phyloP scores from a whole-genome alignment of 2,329 filamentous ascomycete genomes.

The Phialemonium atrogriseum region DNA sequence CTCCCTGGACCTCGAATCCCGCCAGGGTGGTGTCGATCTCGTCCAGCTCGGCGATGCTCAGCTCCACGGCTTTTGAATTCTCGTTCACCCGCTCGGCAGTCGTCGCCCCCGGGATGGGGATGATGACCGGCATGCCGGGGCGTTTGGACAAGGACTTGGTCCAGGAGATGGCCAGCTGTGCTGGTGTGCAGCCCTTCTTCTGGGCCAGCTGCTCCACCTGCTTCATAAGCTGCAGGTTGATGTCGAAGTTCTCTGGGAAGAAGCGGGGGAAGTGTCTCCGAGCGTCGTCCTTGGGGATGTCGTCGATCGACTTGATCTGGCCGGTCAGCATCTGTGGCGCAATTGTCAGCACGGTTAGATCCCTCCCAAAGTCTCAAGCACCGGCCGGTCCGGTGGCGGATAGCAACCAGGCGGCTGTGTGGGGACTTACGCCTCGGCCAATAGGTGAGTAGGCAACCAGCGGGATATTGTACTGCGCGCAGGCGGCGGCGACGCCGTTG shows the following conservation, averaged over 20 bases:
- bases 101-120: constrained; percentile 60
- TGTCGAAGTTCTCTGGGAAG: constrained; percentile 51
- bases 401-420: no score
- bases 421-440: constrained; percentile 18
- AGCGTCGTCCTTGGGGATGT: constrained; percentile 45
- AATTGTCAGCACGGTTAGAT: no score
- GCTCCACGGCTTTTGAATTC: constrained; percentile 43
- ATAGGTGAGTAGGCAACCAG: constrained; percentile 55
- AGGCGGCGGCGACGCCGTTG: constrained; percentile 34
- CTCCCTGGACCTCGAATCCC: constrained; percentile 36
- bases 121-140: constrained; percentile 46
- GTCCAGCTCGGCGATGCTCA: constrained; percentile 39
- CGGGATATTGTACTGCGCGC: constrained; percentile 57
- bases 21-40: constrained; percentile 40
- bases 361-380: no score
- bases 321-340: constrained; percentile 48
- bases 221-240: constrained; percentile 54
- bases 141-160: constrained; percentile 38
- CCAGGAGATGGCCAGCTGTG: constrained; percentile 63
- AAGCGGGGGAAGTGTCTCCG: constrained; percentile 47
- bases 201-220: constrained; percentile 49
- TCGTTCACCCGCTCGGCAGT: constrained; percentile 48
- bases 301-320: constrained; percentile 40
- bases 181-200: constrained; percentile 50
- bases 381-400: no score